Evolutionary conservation across 2,329 filamentous ascomycete species (phyloP), one percentile per base, ranked within the genome.

Genomic region (Sodiomyces alkalinus): DNA sequence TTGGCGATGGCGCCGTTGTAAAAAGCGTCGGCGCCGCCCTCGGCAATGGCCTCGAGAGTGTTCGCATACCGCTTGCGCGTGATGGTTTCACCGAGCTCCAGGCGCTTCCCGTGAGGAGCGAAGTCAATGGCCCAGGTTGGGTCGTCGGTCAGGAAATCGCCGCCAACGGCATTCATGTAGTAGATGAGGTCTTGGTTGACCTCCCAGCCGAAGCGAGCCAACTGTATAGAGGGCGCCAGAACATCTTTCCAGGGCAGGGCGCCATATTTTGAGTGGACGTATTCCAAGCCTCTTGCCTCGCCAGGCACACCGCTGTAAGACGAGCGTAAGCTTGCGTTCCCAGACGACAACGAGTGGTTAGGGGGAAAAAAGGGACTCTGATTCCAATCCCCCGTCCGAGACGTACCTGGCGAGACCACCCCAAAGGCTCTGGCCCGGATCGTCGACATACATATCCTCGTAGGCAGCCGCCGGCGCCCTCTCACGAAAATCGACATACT

Each of bases 401-500:
- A 68, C 71, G 39, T 76, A 83, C 45, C 62, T 68, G 19, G 81
- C 80, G 16, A 87, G 55, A 5, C 82, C 82, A 2, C 80, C 77
- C 21, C 58, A 62, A 4, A 82, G 55, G 27, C 77, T 80, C 3
- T 64, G 64, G 4, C 63, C 53, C 0, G 62, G 65, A 39, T 85
- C 69, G 35, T 77, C 69, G 29, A 68, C 69, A 52, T 75, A 93
- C 85, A 92, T 93, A 39, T 83, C 68, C 48, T 86, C 60, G 36
- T 66, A 79, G 0, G 81, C 75, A 2, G 80, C 80, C 0, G 75
- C 80, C 1, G 85, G 83, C 0, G 85, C 85, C 0, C 71, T 81
- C 50, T 92, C 85, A 11, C 85, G 65, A 48, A 90, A 92, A 47
- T 93, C 83, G 38, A 92, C 72, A 38, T 73, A 79, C 41, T 92